Conservation (phyloP, 148 eudicot species). For the Simmondsia chinensis region DNA sequence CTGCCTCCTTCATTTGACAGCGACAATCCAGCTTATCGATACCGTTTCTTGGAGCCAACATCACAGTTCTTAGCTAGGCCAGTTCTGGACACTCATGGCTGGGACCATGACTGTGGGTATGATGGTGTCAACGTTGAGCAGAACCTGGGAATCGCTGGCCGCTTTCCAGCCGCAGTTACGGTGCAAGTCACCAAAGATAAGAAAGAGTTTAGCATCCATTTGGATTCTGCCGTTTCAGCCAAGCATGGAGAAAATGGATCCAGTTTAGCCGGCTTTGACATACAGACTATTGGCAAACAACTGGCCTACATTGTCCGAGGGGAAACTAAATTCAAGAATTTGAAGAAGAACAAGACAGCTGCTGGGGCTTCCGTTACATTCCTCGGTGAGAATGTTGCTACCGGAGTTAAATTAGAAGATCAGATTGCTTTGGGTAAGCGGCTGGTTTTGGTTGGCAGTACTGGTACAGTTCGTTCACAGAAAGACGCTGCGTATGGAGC, state of each 20-base stretch:
- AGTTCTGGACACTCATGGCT: constrained; percentile 85
- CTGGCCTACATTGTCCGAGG: constrained; percentile 65
- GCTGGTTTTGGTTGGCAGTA: constrained; percentile 54
- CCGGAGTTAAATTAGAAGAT: constrained; percentile 79
- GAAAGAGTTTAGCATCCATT: constrained; percentile 74
- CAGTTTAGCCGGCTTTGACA: constrained; percentile 73
- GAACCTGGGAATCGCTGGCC: constrained; percentile 52
- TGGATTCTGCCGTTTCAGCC: constrained; percentile 78
- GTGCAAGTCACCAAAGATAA: constrained; percentile 83
- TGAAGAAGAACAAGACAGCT: constrained; percentile 70
- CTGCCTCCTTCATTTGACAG: constrained; percentile 90
- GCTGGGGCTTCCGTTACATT: constrained; percentile 70
- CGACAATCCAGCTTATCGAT: constrained; percentile 79
- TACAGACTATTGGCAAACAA: constrained; percentile 82
- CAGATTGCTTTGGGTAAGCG: constrained; percentile 61
- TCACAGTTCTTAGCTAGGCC: constrained; percentile 90
- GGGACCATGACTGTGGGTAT: constrained; percentile 99
- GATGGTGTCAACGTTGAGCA: constrained; percentile 94
- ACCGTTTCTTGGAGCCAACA: constrained; percentile 85
- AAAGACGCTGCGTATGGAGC: constrained; percentile 67
- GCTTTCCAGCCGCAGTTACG: constrained; percentile 54
- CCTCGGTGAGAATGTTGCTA: constrained; percentile 72
- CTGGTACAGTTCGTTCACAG: constrained; percentile 48
- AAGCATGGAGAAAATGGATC: constrained; percentile 80
- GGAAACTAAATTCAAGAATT: constrained; percentile 60